Evolutionary conservation across 345 rosid species (phyloP).

Genomic region (Eucalyptus lansdowneana): DNA sequence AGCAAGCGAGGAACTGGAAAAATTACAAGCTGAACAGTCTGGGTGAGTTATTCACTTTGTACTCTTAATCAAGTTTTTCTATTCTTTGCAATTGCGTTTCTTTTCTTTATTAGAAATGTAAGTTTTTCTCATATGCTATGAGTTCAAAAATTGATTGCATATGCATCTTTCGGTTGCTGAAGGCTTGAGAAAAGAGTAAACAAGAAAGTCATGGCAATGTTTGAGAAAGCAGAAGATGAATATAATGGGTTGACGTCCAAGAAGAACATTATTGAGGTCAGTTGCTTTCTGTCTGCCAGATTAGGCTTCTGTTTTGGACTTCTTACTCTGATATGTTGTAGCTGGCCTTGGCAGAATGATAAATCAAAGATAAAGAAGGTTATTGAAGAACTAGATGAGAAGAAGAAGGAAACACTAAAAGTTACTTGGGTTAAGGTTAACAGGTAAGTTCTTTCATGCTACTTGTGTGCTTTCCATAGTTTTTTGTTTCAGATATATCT

Average conservation of each 20-base stretch:
- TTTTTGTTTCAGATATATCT: neutral
- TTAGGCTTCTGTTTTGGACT: neutral
- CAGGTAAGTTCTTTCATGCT: constrained; percentile 20
- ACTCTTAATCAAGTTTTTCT: neutral
- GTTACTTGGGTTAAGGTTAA: constrained; percentile 97
- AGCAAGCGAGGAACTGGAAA: constrained; percentile 83
- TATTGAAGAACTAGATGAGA: constrained; percentile 95
- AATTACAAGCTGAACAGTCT: constrained; percentile 79
- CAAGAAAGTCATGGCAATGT: constrained; percentile 98
- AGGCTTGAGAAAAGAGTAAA: constrained; percentile 94
- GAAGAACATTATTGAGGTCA: constrained; percentile 89
- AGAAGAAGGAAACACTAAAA: constrained; percentile 85
- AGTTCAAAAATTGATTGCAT: neutral
- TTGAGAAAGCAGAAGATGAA: constrained; percentile 98
- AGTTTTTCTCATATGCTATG: neutral
- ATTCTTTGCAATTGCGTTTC: neutral
- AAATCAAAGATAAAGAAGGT: constrained; percentile 86
- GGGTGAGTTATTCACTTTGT: constrained; percentile 25
- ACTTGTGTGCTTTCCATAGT: neutral
- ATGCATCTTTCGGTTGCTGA: constrained; percentile 1
- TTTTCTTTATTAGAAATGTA: neutral
- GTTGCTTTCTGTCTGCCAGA: constrained; percentile 2
- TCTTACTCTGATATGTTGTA: neutral
- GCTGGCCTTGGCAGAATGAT: constrained; percentile 43
- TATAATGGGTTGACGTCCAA: constrained; percentile 71